Percentiles rank a stretch among this genome's conserved stretches.
These are phyloP conservation scores for Metschnikowia gelsemii DNA, from an alignment of 805 yeast genomes.

Conservation along the genomic window DNA sequence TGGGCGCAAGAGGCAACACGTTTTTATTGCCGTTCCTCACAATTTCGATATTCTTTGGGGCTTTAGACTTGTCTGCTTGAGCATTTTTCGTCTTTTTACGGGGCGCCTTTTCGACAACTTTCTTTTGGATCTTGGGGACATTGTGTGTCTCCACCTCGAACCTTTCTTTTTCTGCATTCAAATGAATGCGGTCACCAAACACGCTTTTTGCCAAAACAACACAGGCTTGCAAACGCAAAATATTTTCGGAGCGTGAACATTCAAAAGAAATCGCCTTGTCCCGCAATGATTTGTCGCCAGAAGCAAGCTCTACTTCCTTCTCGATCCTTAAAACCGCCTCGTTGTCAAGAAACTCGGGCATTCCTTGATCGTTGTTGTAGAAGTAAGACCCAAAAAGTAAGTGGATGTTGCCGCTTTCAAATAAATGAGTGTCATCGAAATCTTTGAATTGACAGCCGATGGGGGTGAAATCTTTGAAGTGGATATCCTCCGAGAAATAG, in stretches of 20 bases:
- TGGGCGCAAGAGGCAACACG: background rate
- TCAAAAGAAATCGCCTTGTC: constrained; percentile 12
- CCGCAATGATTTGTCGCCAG: constrained; percentile 4
- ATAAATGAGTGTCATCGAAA: constrained; percentile 55
- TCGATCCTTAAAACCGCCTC: constrained; percentile 18
- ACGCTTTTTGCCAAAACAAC: constrained; percentile 25
- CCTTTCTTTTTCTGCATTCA: constrained; percentile 6
- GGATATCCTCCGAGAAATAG: constrained; percentile 64
- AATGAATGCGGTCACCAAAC: constrained; percentile 17
- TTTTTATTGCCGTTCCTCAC: background rate
- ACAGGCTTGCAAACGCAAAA: constrained; percentile 28
- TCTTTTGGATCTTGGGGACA: constrained; percentile 13
- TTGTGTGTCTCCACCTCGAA: constrained; percentile 14
- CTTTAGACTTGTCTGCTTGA: background rate
- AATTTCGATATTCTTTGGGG: background rate
- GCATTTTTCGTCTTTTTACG: constrained; percentile 6
- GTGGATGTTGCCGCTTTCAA: constrained; percentile 25
- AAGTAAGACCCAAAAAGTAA: constrained; percentile 25
- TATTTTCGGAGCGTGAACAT: constrained; percentile 26
- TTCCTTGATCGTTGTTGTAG: constrained; percentile 12
- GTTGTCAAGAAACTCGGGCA: constrained; percentile 26
- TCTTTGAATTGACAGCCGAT: constrained; percentile 56
- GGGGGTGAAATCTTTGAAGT: constrained; percentile 57
- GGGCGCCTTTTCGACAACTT: constrained; percentile 1
- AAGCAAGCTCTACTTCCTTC: constrained; percentile 16